Percentiles rank a stretch among this genome's conserved stretches.
Evolutionary conservation across 73 alveolate genomes (phyloP).

Genomic region (Paramecium octaurelia): DNA sequence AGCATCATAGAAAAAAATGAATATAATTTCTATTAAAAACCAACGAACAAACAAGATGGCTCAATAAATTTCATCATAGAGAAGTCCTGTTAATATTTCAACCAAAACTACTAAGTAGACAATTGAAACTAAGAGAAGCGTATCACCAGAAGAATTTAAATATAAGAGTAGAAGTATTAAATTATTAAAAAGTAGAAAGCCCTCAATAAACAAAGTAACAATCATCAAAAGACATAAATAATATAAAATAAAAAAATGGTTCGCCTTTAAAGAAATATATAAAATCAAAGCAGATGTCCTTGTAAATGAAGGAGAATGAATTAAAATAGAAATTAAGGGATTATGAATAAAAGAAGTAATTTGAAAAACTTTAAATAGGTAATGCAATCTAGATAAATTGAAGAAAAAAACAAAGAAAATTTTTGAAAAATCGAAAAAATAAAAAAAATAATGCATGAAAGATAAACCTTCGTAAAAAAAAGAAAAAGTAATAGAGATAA

Average conservation of each 20-base stretch:
- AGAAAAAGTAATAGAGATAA: not conserved
- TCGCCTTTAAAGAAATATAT: not conserved
- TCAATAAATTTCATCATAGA: not conserved
- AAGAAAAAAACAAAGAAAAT: not conserved
- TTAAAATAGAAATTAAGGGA: not conserved
- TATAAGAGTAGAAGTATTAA: not conserved
- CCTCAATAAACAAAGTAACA: not conserved
- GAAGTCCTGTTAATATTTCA: not conserved
- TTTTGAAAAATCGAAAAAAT: not conserved
- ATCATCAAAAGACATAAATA: not conserved
- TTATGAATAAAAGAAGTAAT: not conserved
- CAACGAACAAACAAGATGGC: not conserved
- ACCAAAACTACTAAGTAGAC: not conserved
- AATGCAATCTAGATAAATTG: not conserved
- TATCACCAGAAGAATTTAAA: not conserved
- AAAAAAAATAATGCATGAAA: not conserved
- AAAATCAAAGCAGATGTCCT: not conserved
- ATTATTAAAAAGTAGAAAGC: not conserved
- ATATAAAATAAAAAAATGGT: not conserved
- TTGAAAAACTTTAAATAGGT: not conserved
- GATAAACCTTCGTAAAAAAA: not conserved
- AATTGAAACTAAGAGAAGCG: not conserved
- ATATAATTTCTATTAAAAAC: not conserved
- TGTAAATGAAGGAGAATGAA: not conserved
- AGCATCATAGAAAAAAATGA: not conserved